These are phyloP conservation scores for Pistacia vera DNA, from an alignment of 345 rosid genomes.

Conservation along the genomic window DNA sequence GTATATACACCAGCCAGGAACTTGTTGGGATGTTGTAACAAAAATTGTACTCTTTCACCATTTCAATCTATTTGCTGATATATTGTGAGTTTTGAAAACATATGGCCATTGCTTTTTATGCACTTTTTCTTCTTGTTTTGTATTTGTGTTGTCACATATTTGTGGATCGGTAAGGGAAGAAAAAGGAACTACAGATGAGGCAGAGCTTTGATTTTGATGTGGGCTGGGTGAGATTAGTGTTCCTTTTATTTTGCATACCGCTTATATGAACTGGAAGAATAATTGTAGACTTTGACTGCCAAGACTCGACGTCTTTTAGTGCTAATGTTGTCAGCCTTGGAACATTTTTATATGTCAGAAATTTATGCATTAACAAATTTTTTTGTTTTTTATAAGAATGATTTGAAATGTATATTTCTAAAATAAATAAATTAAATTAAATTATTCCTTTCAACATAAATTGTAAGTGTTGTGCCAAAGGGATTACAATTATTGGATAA, in stretches of 20 bases:
- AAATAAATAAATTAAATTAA: no score
- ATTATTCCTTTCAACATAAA: no score
- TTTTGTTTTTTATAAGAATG: no score
- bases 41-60: background rate
- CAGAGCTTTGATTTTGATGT: background rate
- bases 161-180: background rate
- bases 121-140: background rate
- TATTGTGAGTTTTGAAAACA: background rate
- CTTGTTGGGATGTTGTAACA: constrained; percentile 9
- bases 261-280: background rate
- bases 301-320: background rate
- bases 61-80: background rate
- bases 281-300: background rate
- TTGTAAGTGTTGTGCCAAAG: no score
- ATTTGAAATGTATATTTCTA: no score
- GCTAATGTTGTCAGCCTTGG: background rate
- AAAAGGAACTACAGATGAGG: background rate
- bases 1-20: background rate
- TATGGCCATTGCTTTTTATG: background rate
- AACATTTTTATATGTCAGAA: background rate
- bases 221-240: background rate
- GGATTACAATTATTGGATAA: no score
- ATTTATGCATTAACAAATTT: no score
- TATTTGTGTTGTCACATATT: background rate
- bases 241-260: background rate